phyloP scores from a whole-genome alignment of 2,329 filamentous ascomycete species.

The Diaporthe humulicola region DNA sequence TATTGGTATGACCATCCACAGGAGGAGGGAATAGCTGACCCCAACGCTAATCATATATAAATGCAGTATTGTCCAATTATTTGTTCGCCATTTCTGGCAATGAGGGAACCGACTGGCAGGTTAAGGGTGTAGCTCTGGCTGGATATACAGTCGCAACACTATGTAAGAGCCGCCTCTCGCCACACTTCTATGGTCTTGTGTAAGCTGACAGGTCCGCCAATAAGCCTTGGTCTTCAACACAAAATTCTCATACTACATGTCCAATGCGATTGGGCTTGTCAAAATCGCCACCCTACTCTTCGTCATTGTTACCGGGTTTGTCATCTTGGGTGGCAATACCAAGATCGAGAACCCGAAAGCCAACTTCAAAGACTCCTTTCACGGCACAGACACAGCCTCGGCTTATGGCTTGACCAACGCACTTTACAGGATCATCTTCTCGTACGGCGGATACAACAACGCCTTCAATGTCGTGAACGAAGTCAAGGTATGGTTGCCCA shows the following conservation, averaged over 20 bases:
- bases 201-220: not conserved
- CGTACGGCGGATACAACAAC: slow-evolving; percentile 69
- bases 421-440: slow-evolving; percentile 70
- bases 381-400: slow-evolving; percentile 54
- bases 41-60: not conserved
- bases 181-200: not conserved
- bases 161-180: slow-evolving; percentile 45
- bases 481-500: slow-evolving; percentile 53
- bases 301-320: slow-evolving; percentile 68
- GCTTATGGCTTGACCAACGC: slow-evolving; percentile 67
- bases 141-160: slow-evolving; percentile 71
- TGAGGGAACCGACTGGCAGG: slow-evolving; percentile 69
- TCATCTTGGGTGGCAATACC: slow-evolving; percentile 69
- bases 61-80: slow-evolving; percentile 71
- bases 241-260: slow-evolving; percentile 64
- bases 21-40: rapidly evolving
- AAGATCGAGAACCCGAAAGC: slow-evolving; percentile 61
- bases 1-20: slow-evolving; percentile 55
- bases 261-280: slow-evolving; percentile 67
- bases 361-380: slow-evolving; percentile 69
- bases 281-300: slow-evolving; percentile 73
- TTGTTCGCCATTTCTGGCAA: slow-evolving; percentile 69
- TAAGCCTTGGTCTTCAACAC: slow-evolving; percentile 60
- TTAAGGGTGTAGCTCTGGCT: slow-evolving; percentile 76
- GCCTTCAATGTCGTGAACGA: slow-evolving; percentile 73